These are phyloP conservation scores for Stemphylium beticola DNA, from an alignment of 2,329 filamentous ascomycete species.

Conservation along the genomic window DNA sequence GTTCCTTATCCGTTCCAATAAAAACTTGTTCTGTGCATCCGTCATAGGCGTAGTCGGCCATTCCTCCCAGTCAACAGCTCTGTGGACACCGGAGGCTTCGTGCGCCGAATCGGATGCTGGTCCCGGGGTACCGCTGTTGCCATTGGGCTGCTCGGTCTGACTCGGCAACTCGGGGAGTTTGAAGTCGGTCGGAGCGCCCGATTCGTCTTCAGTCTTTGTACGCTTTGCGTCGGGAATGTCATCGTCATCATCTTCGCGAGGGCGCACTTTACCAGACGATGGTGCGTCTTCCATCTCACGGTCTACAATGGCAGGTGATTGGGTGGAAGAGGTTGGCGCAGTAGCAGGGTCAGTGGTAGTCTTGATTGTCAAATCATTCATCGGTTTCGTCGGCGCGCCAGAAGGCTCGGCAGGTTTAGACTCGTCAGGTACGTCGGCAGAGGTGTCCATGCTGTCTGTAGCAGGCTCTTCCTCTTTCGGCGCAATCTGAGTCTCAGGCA, in stretches of 20 bases:
- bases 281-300: conserved; percentile 50
- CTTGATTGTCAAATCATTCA: conserved; percentile 42
- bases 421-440: conserved; percentile 23
- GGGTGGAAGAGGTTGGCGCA: conserved; percentile 20
- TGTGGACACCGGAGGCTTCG: conserved; percentile 38
- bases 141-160: conserved; percentile 39
- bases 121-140: conserved; percentile 25
- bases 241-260: conserved; percentile 66
- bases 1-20: conserved; percentile 70
- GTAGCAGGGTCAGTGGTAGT: conserved; percentile 24
- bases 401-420: conserved; percentile 17
- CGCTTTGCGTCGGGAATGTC: conserved; percentile 74
- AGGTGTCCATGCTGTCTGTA: conserved; percentile 39
- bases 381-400: conserved; percentile 40
- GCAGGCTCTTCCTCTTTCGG: conserved; percentile 19
- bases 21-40: conserved; percentile 64
- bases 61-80: conserved; percentile 40
- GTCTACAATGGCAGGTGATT: conserved; percentile 36
- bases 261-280: conserved; percentile 62
- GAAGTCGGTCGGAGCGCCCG: conserved; percentile 46
- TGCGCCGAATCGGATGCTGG: conserved; percentile 39
- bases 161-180: conserved; percentile 53
- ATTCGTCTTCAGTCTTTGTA: conserved; percentile 68
- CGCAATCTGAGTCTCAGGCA: conserved; percentile 38
- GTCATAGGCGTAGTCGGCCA: conserved; percentile 53